A percentile compares a stretch with the other conserved stretches of the same genome.
Conservation (phyloP, 208 protist genomes). For the Trypanosoma vivax region DNA sequence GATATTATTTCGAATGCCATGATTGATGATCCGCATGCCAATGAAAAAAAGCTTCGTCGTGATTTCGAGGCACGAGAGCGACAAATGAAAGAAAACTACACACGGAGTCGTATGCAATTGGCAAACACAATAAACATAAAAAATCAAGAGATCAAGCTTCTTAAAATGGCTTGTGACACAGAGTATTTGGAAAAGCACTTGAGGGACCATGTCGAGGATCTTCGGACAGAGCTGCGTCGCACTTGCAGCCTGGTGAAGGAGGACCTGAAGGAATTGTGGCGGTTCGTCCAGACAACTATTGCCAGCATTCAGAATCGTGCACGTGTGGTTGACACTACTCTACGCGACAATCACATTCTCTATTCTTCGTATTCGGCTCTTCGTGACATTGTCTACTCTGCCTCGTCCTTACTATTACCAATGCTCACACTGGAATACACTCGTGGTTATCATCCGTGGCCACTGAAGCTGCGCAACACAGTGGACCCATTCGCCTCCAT, state of each 20-base stretch:
- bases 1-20: conserved; percentile 26
- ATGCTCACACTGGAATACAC: conserved; percentile 80
- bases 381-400: conserved; percentile 60
- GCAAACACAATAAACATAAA: conserved; percentile 37
- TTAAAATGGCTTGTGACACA: conserved; percentile 57
- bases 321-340: conserved; percentile 42
- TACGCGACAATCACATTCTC: conserved; percentile 57
- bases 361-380: conserved; percentile 39
- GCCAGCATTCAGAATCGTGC: conserved; percentile 44
- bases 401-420: conserved; percentile 48
- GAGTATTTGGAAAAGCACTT: conserved; percentile 29
- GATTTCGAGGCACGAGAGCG: conserved; percentile 52
- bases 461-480: conserved; percentile 78
- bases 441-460: conserved; percentile 84
- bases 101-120: conserved; percentile 36
- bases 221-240: conserved; percentile 39
- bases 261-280: conserved; percentile 41
- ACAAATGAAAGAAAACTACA: conserved; percentile 48
- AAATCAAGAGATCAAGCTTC: conserved; percentile 53
- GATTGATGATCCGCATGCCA: conserved; percentile 27
- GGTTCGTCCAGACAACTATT: conserved; percentile 37
- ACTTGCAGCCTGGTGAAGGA: conserved; percentile 33
- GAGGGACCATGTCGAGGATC: conserved; percentile 20
- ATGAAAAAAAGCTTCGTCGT: conserved; percentile 25
- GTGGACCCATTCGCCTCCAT: conserved; percentile 67